These are phyloP conservation scores for Dalechampia spathulata DNA, from an alignment of 441 rosid species.

Conservation along the genomic window DNA sequence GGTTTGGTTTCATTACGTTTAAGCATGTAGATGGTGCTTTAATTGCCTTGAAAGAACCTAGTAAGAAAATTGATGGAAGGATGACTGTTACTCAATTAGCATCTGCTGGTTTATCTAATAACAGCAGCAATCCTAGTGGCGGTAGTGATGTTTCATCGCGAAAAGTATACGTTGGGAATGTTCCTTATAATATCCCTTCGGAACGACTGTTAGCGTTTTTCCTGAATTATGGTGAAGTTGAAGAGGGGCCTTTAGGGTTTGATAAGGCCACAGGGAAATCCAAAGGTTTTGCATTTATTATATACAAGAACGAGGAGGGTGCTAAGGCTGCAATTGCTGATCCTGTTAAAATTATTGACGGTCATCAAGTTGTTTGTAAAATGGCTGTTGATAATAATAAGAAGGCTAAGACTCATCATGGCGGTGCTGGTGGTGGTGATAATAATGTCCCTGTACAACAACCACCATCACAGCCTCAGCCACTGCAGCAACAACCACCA, in stretches of 20 bases:
- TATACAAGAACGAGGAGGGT: constrained; percentile 74
- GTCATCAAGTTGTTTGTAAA: constrained; percentile 66
- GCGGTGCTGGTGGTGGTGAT: constrained; percentile 26
- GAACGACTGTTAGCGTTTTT: constrained; percentile 66
- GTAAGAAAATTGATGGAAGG: constrained; percentile 86
- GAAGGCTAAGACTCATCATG: constrained; percentile 38
- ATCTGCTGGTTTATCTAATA: constrained; percentile 55
- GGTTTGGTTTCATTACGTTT: constrained; percentile 80
- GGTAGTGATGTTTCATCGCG: constrained; percentile 41
- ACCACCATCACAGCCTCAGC: constrained; percentile 9
- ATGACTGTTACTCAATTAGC: constrained; percentile 88
- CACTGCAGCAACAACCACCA: constrained; percentile 6
- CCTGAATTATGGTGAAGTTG: constrained; percentile 67
- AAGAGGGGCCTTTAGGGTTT: constrained; percentile 91
- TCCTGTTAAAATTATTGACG: constrained; percentile 66
- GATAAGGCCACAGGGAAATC: constrained; percentile 84
- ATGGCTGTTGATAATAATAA: constrained; percentile 75
- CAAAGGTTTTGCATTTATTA: constrained; percentile 75
- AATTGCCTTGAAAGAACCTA: constrained; percentile 75
- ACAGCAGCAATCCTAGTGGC: constrained; percentile 22
- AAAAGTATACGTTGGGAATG: constrained; percentile 84
- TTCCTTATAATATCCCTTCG: constrained; percentile 68
- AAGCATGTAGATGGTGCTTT: constrained; percentile 78
- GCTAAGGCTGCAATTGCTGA: constrained; percentile 83
- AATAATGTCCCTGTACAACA: constrained; percentile 5